Base-by-base conservation (phyloP, 1,139 yeast genomes). In the Geotrichum citri-aurantii region DNA sequence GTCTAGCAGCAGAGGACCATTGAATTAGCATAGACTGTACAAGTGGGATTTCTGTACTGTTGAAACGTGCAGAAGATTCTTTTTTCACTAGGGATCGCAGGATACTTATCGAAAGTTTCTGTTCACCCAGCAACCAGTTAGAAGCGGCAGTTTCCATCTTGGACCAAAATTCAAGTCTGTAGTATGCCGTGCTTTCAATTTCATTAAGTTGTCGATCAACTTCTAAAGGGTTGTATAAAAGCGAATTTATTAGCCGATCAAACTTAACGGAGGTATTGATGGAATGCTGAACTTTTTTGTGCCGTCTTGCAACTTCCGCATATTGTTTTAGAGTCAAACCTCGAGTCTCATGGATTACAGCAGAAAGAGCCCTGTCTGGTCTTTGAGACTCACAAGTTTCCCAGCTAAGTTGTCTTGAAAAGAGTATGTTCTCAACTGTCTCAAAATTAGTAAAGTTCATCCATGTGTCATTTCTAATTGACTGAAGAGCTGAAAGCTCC, bases 401-500 rank as follows among this genome's bases (percentile, higher is more conserved):
- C 69, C 68, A 66, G 48, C 60, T 48, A 23, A 62, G 59, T 51
- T 64, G 63, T 37, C 70, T 58, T 1, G 69, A 66, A 11, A 58
- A 23, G 17, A 67, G 46, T n/a, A 65, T 44, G 47, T 65, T 63
- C 24, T 66, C 67, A 42, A 59, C 49, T 4, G 56, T 56, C 12
- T 57, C 63, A 53, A 62, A 61, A 14, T 56, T 54, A 26, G 6
- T 27, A 26, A 50, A 27, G 19, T 44, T 52, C 55, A 57, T 57
- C 60, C 55, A 58, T 14, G 6, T 37, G 11, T 52, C 52, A 12
- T 46, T 37, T 14, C 14, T 24, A 29, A 37, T 31, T 11, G 37
- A 12, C 40, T 50, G 54, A 12, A 12, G 19, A 19, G 33, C 48
- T 5, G 55, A 48, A 1, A 52, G 27, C 11, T 46, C 48, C 7